Evolutionary conservation across 306 rosid genomes (phyloP).

Genomic region (Chamaecrista fasciculata): DNA sequence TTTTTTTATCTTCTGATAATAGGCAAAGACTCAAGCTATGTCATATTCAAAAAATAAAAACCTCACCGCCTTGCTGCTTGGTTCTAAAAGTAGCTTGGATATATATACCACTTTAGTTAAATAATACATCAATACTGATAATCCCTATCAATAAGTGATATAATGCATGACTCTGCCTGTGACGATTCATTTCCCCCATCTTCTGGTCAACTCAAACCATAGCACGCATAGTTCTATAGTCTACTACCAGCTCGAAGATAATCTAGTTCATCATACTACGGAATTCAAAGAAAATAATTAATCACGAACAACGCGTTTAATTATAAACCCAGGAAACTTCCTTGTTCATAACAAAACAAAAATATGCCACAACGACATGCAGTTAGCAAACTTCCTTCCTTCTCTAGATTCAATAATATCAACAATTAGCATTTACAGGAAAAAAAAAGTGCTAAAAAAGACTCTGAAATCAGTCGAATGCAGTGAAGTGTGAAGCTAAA

Average conservation of each 20-base stretch:
- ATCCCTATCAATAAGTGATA: background rate
- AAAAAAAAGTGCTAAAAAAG: background rate
- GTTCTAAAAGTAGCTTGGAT: background rate
- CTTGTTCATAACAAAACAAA: background rate
- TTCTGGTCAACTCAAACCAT: background rate
- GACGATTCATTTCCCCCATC: background rate
- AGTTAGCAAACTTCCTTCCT: background rate
- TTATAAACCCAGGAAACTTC: background rate
- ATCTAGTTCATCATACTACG: background rate
- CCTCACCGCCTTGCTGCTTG: background rate
- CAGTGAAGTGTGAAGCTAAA: background rate
- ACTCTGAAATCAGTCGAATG: background rate
- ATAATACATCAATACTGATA: background rate
- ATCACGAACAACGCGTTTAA: background rate
- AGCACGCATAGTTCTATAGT: background rate
- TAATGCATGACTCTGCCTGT: background rate
- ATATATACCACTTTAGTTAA: background rate
- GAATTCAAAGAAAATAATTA: background rate
- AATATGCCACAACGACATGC: background rate
- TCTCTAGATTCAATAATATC: background rate
- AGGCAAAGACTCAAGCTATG: background rate
- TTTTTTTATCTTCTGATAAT: background rate
- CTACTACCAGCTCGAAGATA: background rate
- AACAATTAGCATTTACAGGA: background rate
- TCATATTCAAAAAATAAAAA: background rate